These are phyloP conservation scores for Phaeodactylum tricornutum DNA, from an alignment of 108 stramenopile species.

Conservation along the genomic window DNA sequence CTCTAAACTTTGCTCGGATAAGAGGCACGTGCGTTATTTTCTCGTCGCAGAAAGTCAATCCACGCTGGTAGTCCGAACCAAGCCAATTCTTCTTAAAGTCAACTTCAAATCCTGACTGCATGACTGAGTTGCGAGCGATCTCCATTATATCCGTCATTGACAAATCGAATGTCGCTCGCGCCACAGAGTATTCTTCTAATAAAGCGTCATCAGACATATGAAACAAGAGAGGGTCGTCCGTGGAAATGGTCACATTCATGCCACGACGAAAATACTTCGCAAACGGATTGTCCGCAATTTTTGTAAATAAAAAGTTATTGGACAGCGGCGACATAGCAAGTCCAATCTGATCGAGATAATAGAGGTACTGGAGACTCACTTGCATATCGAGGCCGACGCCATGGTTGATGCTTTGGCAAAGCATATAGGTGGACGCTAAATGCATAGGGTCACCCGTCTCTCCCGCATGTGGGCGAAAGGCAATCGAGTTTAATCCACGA, in stretches of 20 bases:
- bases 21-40: slow-evolving; percentile 80
- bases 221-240: slow-evolving; percentile 97
- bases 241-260: slow-evolving; percentile 93
- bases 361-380: slow-evolving; percentile 93
- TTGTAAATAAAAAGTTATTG: slow-evolving; percentile 98
- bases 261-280: slow-evolving; percentile 76
- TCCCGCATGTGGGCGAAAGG: slow-evolving; percentile 93
- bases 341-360: slow-evolving; percentile 93
- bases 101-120: slow-evolving; percentile 93
- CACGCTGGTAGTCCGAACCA: slow-evolving; percentile 76
- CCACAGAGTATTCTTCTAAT: slow-evolving; percentile 97
- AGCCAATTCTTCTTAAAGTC: slow-evolving; percentile 92
- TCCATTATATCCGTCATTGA: slow-evolving; percentile 97
- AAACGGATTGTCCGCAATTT: slow-evolving; percentile 90
- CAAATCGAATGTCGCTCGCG: slow-evolving; percentile 91
- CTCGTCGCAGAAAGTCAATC: slow-evolving; percentile 81
- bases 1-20: slow-evolving; percentile 81
- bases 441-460: slow-evolving; percentile 98
- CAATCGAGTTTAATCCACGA: slow-evolving; percentile 82
- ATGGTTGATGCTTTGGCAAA: slow-evolving; percentile 94
- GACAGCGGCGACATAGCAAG: slow-evolving; percentile 88
- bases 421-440: slow-evolving; percentile 91
- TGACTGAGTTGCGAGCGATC: slow-evolving; percentile 92
- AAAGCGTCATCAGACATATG: slow-evolving; percentile 98
- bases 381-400: slow-evolving; percentile 94